Evolutionary conservation across 768 basidiomycete genomes (phyloP).

Genomic region (Lyophyllum atratum): DNA sequence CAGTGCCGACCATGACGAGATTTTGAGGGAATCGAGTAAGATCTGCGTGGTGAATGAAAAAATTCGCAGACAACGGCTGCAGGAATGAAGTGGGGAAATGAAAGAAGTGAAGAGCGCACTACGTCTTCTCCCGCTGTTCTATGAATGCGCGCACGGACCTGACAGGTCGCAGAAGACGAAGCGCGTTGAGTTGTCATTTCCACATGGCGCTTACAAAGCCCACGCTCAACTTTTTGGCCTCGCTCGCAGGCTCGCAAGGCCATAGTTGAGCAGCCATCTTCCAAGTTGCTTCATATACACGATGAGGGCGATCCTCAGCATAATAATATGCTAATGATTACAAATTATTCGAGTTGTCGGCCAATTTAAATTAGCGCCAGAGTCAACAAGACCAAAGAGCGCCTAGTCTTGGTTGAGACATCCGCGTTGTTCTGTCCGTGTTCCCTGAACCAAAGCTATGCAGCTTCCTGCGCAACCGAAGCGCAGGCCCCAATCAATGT

Average conservation of each 20-base stretch:
- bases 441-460: no score
- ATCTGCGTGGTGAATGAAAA: neutral
- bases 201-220: constrained; percentile 15
- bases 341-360: no score
- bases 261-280: no score
- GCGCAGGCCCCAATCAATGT: no score
- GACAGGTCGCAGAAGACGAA: neutral
- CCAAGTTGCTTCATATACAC: no score
- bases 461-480: no score
- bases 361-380: no score
- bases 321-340: no score
- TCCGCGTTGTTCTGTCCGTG: no score
- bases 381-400: no score
- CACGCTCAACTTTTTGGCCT: neutral
- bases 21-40: neutral
- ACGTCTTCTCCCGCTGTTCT: neutral
- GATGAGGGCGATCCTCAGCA: no score
- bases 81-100: neutral
- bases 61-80: neutral
- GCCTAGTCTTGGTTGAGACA: no score
- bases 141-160: neutral
- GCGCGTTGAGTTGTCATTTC: neutral
- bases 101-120: neutral
- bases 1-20: constrained; percentile 4
- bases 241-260: neutral